phyloP scores from a whole-genome alignment of 192 early-diverging fungal genomes.

The Backusella tarrabulga region DNA sequence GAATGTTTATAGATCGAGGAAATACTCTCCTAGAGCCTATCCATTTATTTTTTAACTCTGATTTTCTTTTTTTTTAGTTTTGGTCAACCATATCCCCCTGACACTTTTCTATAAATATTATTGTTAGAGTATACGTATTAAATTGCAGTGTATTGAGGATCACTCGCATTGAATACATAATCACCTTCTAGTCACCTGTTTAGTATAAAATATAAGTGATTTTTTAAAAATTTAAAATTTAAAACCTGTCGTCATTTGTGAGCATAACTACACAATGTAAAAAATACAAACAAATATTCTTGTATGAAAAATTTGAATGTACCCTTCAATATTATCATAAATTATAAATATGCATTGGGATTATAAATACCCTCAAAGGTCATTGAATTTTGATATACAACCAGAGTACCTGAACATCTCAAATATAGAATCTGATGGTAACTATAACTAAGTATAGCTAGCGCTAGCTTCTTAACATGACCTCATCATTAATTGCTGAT shows the following conservation, averaged over 20 bases:
- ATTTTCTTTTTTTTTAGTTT: too few relatives aligned
- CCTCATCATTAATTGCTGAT: background rate
- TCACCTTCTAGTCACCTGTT: background rate
- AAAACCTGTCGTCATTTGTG: slow-evolving; percentile 1
- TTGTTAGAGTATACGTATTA: background rate
- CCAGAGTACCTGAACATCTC: background rate
- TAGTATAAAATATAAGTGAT: background rate
- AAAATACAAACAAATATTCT: background rate
- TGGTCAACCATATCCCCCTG: background rate
- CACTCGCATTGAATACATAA: background rate
- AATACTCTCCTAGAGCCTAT: background rate
- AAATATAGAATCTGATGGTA: background rate
- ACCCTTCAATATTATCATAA: background rate
- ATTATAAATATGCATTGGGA: background rate
- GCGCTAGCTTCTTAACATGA: background rate
- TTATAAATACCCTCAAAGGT: background rate
- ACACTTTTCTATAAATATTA: background rate
- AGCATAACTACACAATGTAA: background rate
- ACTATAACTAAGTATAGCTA: background rate
- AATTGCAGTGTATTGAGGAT: background rate
- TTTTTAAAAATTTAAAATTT: background rate
- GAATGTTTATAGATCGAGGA: background rate
- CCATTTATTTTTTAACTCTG: too few relatives aligned
- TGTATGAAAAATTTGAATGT: background rate
- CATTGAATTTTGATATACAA: background rate